These are phyloP conservation scores for Euphorbia schlechtendalii DNA, from an alignment of 441 rosid genomes.

Conservation along the genomic window DNA sequence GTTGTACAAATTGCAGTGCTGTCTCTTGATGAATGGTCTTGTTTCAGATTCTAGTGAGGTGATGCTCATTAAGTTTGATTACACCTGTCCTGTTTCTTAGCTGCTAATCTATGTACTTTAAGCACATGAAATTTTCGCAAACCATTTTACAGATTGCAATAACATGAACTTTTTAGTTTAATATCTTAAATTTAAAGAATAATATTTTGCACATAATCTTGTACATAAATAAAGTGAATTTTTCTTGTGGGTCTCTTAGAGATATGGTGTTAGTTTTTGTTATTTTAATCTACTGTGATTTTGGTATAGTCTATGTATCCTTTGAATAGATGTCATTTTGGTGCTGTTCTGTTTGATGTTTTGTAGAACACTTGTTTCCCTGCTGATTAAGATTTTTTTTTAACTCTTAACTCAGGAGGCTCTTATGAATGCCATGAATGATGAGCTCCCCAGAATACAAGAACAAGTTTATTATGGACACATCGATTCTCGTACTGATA, in stretches of 20 bases:
- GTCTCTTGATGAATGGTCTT: slow-evolving; percentile 94
- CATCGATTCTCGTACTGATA: slow-evolving; percentile 74
- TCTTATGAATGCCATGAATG: slow-evolving; percentile 90
- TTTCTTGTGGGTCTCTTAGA: background rate
- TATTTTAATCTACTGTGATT: background rate
- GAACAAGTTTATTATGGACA: slow-evolving; percentile 96
- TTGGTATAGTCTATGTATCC: background rate
- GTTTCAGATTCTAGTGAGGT: slow-evolving; percentile 92
- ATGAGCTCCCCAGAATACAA: slow-evolving; percentile 91
- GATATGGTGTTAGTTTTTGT: background rate
- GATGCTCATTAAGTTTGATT: slow-evolving; percentile 18
- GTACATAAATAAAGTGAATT: background rate
- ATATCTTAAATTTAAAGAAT: background rate
- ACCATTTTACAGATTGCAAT: background rate
- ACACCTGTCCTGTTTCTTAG: background rate
- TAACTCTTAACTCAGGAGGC: slow-evolving; percentile 51
- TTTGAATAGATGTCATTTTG: background rate
- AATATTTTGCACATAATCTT: background rate
- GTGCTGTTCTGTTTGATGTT: background rate
- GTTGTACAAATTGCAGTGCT: slow-evolving; percentile 60
- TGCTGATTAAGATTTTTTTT: slow-evolving; percentile 7
- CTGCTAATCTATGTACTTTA: background rate
- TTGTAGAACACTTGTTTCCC: background rate
- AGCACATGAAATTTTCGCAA: slow-evolving; percentile 1
- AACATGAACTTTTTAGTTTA: background rate